Conservation (phyloP, 805 yeast species). For the Schwanniomyces vanrijiae region DNA sequence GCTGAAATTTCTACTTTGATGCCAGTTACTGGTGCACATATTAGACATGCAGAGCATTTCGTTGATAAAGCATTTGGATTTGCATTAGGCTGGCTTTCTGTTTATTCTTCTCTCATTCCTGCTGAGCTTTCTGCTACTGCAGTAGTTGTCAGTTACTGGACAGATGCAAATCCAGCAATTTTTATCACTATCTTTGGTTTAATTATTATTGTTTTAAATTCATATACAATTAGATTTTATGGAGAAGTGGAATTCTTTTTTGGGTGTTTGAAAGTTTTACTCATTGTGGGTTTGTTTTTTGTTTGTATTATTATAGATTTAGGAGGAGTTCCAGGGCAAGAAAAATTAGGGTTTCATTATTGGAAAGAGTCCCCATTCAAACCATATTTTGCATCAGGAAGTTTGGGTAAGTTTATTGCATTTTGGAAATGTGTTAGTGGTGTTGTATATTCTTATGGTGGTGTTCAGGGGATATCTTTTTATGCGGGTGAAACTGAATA, state of each 20-base stretch:
- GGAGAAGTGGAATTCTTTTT: constrained; percentile 30
- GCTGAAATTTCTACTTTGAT: constrained; percentile 38
- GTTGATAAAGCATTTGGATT: constrained; percentile 48
- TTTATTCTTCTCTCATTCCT: constrained; percentile 36
- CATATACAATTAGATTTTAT: constrained; percentile 35
- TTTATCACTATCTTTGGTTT: constrained; percentile 45
- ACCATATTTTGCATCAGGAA: constrained; percentile 17
- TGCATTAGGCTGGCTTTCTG: constrained; percentile 45
- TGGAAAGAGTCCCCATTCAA: constrained; percentile 45
- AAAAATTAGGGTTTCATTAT: constrained; percentile 30
- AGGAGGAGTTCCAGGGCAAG: constrained; percentile 25
- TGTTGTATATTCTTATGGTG: constrained; percentile 39
- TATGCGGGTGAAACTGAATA: constrained; percentile 32
- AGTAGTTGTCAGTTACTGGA: constrained; percentile 47
- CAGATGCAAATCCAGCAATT: constrained; percentile 42
- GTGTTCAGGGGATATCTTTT: constrained; percentile 24
- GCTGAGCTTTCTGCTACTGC: constrained; percentile 48
- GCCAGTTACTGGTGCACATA: constrained; percentile 37
- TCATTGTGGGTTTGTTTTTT: constrained; percentile 20
- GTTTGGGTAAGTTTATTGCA: constrained; percentile 22
- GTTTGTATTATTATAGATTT: constrained; percentile 20
- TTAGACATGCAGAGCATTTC: constrained; percentile 37
- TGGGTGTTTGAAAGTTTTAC: constrained; percentile 22
- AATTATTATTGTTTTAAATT: constrained; percentile 32
- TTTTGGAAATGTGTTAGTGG: constrained; percentile 34